Evolutionary conservation across 768 basidiomycete species (phyloP).

Genomic region (Filobasidium wieringae): DNA sequence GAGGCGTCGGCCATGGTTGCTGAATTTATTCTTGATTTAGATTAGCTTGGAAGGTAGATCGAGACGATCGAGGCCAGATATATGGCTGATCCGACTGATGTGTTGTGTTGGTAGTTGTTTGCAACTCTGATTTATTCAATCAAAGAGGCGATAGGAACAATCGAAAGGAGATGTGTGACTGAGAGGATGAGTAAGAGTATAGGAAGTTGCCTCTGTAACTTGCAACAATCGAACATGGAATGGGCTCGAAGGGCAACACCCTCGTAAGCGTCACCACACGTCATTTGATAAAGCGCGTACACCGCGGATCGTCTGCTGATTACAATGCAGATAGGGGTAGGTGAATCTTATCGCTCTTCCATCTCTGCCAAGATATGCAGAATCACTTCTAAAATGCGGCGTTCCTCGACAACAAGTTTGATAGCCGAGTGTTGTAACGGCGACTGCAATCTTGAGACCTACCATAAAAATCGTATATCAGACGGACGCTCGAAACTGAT

Average conservation of each 20-base stretch:
- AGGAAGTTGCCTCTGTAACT: too few relatives aligned
- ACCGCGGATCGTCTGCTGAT: not conserved
- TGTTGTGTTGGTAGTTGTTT: not conserved
- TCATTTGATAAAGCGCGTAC: not conserved
- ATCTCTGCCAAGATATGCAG: not conserved
- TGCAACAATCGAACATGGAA: not conserved
- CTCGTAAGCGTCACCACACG: not conserved
- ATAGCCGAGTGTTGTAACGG: conserved; percentile 4
- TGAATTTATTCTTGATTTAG: not conserved
- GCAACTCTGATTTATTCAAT: too few relatives aligned
- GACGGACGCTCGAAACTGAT: too few relatives aligned
- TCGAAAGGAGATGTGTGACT: too few relatives aligned
- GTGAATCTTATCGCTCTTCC: not conserved
- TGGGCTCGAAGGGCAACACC: not conserved
- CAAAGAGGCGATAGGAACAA: too few relatives aligned
- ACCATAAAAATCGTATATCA: too few relatives aligned
- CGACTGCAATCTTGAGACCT: too few relatives aligned
- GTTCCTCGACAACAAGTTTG: conserved; percentile 7
- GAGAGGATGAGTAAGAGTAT: too few relatives aligned
- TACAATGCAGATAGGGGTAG: not conserved
- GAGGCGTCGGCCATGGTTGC: conserved; percentile 4
- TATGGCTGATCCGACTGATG: too few relatives aligned
- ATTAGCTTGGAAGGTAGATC: not conserved
- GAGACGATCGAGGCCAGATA: not conserved
- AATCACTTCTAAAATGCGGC: conserved; percentile 9